Evolutionary conservation across 257 asterid species (phyloP).

Genomic region (Jaltomata sinuosa): DNA sequence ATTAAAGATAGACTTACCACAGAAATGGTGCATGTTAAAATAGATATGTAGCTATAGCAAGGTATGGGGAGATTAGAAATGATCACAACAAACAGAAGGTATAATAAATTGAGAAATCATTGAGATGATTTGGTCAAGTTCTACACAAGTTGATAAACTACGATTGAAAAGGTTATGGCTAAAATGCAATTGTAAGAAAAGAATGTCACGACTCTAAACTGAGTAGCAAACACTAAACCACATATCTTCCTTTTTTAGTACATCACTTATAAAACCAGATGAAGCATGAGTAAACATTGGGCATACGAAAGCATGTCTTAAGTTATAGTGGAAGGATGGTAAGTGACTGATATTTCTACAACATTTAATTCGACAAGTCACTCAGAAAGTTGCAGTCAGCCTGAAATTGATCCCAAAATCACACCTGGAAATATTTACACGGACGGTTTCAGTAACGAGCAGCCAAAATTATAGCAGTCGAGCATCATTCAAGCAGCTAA

Average conservation of each 20-base stretch:
- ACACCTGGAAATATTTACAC: background rate
- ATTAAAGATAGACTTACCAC: background rate
- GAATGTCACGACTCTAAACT: background rate
- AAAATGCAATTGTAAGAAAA: background rate
- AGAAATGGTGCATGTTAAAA: background rate
- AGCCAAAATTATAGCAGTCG: background rate
- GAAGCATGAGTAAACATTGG: background rate
- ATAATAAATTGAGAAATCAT: background rate
- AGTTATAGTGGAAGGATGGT: background rate
- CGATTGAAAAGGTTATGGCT: background rate
- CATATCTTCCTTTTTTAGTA: too few relatives aligned
- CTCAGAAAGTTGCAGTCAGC: background rate
- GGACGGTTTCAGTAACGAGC: background rate
- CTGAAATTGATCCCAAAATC: background rate
- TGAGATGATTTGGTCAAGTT: too few relatives aligned
- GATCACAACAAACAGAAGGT: background rate
- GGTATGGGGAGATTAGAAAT: background rate
- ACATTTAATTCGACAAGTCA: background rate
- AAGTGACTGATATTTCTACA: background rate
- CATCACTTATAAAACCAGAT: too few relatives aligned
- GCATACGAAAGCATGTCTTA: background rate
- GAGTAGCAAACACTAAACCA: background rate
- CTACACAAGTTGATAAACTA: too few relatives aligned
- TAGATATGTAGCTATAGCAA: background rate
- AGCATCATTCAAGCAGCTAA: conserved; percentile 21